These are phyloP conservation scores for Ramularia collo-cygni DNA, from an alignment of 2,329 filamentous ascomycete genomes.

Conservation along the genomic window DNA sequence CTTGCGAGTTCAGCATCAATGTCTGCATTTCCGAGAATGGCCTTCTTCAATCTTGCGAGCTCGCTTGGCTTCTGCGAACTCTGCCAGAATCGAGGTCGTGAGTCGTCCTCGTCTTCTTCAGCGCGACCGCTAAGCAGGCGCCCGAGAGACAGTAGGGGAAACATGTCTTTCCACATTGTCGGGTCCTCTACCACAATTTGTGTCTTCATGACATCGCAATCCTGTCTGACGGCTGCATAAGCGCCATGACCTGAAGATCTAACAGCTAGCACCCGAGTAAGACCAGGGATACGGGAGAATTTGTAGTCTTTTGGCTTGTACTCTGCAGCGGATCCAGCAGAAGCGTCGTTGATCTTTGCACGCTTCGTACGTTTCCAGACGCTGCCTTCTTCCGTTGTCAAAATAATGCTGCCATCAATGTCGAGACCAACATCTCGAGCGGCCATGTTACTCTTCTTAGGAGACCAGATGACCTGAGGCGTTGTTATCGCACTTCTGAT, in stretches of 20 bases:
- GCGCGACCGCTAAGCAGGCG: conserved; percentile 41
- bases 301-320: conserved; percentile 83
- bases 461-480: conserved; percentile 80
- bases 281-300: conserved; percentile 80
- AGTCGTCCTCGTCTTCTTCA: conserved; percentile 37
- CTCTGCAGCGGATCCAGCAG: conserved; percentile 43
- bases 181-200: conserved; percentile 61
- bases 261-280: conserved; percentile 78
- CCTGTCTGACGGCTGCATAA: conserved; percentile 78
- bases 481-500: conserved; percentile 74
- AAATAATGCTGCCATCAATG: conserved; percentile 88
- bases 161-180: conserved; percentile 66
- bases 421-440: conserved; percentile 81
- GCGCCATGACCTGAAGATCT: conserved; percentile 84
- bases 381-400: conserved; percentile 85
- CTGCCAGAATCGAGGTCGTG: conserved; percentile 43
- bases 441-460: conserved; percentile 75
- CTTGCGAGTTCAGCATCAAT: conserved; percentile 56
- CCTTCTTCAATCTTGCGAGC: conserved; percentile 47
- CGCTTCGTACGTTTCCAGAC: conserved; percentile 87
- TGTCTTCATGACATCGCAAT: conserved; percentile 72
- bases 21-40: conserved; percentile 56
- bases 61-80: conserved; percentile 39
- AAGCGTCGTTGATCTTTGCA: conserved; percentile 66
- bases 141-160: conserved; percentile 60